phyloP scores from a whole-genome alignment of 768 basidiomycete genomes.

The Lanmaoa pseudosensibilis region DNA sequence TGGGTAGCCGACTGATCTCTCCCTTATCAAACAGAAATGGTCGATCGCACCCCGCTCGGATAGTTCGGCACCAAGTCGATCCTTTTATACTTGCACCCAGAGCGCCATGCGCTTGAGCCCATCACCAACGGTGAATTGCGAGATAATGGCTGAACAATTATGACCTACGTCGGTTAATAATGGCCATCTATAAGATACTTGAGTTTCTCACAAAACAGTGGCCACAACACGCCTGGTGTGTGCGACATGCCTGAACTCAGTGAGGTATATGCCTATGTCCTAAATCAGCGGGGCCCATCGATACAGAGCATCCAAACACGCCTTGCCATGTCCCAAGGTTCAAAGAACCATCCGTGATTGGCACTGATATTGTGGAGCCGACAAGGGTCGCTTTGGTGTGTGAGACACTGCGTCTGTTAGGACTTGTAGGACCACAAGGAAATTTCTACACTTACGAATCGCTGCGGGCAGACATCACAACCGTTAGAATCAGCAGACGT shows the following conservation, averaged over 20 bases:
- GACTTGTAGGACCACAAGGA: neutral
- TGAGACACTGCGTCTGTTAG: conserved; percentile 57
- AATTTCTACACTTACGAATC: conserved; percentile 60
- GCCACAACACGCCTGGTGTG: conserved; percentile 75
- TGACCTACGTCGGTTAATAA: conserved; percentile 11
- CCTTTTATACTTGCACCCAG: no score
- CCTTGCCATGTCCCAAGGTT: conserved; percentile 96
- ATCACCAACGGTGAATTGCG: neutral
- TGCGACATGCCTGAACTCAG: conserved; percentile 73
- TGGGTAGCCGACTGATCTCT: neutral
- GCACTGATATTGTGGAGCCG: conserved; percentile 78
- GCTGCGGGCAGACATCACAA: conserved; percentile 37
- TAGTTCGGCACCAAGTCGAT: no score
- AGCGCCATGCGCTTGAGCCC: neutral
- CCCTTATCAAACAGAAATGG: neutral
- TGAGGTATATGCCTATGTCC: conserved; percentile 72
- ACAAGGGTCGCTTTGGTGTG: conserved; percentile 89
- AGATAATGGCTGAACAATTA: conserved; percentile 1
- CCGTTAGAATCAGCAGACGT: conserved; percentile 3
- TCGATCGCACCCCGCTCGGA: no score
- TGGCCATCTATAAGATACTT: neutral
- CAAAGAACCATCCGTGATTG: conserved; percentile 75
- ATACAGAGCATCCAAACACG: conserved; percentile 23
- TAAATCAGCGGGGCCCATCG: neutral
- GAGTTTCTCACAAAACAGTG: conserved; percentile 66